phyloP scores from a whole-genome alignment of 371 early-diverging fungal species.

The Smittium culicis region DNA sequence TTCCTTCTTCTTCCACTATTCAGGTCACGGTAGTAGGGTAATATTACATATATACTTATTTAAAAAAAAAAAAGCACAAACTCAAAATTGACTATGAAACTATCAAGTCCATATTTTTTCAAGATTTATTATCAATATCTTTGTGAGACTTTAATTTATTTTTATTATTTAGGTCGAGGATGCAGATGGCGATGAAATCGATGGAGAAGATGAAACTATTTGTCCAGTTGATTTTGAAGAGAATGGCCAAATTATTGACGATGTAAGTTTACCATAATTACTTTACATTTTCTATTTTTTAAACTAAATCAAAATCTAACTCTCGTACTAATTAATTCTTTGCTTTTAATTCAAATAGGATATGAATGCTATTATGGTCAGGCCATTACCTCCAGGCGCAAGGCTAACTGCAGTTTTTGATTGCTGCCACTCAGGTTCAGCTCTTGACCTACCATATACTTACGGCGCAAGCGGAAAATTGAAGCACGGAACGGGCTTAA shows the following conservation, averaged over 20 bases:
- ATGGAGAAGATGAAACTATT: conserved; percentile 69
- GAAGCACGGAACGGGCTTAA: conserved; percentile 28
- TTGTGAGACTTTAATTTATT: conserved; percentile 81
- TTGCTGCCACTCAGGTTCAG: conserved; percentile 73
- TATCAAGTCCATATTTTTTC: too few relatives aligned
- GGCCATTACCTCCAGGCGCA: conserved; percentile 64
- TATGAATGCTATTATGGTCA: conserved; percentile 67
- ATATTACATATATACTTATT: too few relatives aligned
- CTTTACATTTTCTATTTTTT: neutral
- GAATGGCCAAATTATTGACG: conserved; percentile 75
- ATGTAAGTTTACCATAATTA: conserved; percentile 27
- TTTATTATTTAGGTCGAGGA: conserved; percentile 67
- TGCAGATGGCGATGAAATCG: conserved; percentile 65
- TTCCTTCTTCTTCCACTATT: conserved; percentile 69
- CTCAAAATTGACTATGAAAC: too few relatives aligned
- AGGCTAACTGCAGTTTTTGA: conserved; percentile 76
- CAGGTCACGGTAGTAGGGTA: conserved; percentile 60
- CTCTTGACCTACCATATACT: conserved; percentile 71
- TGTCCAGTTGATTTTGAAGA: conserved; percentile 67
- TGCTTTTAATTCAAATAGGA: conserved; percentile 17
- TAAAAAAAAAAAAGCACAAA: too few relatives aligned
- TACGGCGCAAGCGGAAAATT: conserved; percentile 56
- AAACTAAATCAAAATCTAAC: neutral
- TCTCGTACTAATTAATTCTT: neutral
- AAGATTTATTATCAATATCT: conserved; percentile 49